Base-by-base conservation (phyloP, 306 rosid species). In the Trichosanthes cucumerina region DNA sequence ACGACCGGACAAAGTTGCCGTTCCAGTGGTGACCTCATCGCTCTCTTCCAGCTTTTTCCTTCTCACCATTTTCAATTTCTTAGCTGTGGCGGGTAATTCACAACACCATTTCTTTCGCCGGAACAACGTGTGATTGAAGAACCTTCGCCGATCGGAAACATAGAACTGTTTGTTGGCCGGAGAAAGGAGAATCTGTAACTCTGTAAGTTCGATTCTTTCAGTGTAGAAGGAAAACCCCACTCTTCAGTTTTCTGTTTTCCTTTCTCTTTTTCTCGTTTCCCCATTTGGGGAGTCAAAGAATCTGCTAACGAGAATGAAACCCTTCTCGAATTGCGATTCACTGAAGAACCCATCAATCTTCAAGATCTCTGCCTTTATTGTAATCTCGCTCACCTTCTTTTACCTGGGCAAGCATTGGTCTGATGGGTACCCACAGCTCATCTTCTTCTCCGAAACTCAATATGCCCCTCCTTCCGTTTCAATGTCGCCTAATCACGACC, bases 401-500 rank as follows among this genome's bases (percentile, higher is more conserved):
- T 92, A 88, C 90, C 78, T 92, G 1, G 99, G 99, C 1, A 87
- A 89, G 75, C 92, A 89, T 79, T 89, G 89, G 90, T 86, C 97
- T 78, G 89, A 88, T 63, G 89, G 90, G 18, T 68, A 83, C 81
- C 90, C 82, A 77, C 99, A 91, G 79, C 97, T 92, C 82, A 63
- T 92, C 81, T 91, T 90, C 91, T 89, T 88, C 89, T 52, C 86
- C 64, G 15, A 83, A 73, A 33, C 86, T 0, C 13, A 23, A 39
- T 78, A 78, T 57, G 19, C 84, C 39, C 87, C 90, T 2, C 88
- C 90, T 6, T 9, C 58, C 0, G 96, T 95, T 13, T 54, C 91
- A 3, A 21, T 78, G 16, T 95, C 99, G 1, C 97, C 97, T 1
- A 95, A 95, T 74, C 36, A 9, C 82, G 75, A 84, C 82, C 82